Evolutionary conservation across 1,284 basidiomycete genomes (phyloP).

Genomic region (Coriolopsis trogii): DNA sequence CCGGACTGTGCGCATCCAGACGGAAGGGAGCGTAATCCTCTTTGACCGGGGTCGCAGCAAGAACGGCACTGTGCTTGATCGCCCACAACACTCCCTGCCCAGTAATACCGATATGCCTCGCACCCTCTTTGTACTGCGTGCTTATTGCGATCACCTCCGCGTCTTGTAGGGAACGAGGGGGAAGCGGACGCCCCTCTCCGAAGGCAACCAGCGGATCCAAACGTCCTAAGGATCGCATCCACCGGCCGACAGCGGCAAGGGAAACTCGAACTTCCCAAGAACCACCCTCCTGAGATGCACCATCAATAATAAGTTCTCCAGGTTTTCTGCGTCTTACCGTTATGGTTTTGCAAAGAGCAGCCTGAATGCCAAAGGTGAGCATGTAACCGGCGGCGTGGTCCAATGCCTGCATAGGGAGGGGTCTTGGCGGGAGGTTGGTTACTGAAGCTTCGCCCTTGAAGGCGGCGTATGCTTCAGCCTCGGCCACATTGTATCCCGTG

Average conservation of each 20-base stretch:
- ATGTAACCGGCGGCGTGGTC: slow-evolving; percentile 67
- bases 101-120: slow-evolving; percentile 13
- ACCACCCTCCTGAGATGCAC: slow-evolving; percentile 54
- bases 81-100: slow-evolving; percentile 41
- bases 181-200: slow-evolving; percentile 39
- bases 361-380: slow-evolving; percentile 60
- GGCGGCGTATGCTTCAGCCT: slow-evolving; percentile 49
- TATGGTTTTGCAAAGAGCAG: slow-evolving; percentile 55
- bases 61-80: slow-evolving; percentile 49
- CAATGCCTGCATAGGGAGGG: slow-evolving; percentile 64
- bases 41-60: slow-evolving; percentile 47
- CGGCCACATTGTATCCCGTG: slow-evolving; percentile 62
- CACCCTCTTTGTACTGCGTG: slow-evolving; percentile 30
- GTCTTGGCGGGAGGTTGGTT: slow-evolving; percentile 38
- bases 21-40: slow-evolving; percentile 42
- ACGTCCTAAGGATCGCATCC: slow-evolving; percentile 59
- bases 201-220: slow-evolving; percentile 46
- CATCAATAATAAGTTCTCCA: no score
- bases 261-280: slow-evolving; percentile 66
- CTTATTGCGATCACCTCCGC: slow-evolving; percentile 41
- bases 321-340: no score
- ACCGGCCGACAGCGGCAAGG: slow-evolving; percentile 55
- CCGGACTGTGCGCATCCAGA: slow-evolving; percentile 35
- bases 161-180: slow-evolving; percentile 33
- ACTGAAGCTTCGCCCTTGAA: slow-evolving; percentile 27